Evolutionary conservation across 225 moss, liverwort and hornwort species (phyloP).

Genomic region (Asterella californica): DNA sequence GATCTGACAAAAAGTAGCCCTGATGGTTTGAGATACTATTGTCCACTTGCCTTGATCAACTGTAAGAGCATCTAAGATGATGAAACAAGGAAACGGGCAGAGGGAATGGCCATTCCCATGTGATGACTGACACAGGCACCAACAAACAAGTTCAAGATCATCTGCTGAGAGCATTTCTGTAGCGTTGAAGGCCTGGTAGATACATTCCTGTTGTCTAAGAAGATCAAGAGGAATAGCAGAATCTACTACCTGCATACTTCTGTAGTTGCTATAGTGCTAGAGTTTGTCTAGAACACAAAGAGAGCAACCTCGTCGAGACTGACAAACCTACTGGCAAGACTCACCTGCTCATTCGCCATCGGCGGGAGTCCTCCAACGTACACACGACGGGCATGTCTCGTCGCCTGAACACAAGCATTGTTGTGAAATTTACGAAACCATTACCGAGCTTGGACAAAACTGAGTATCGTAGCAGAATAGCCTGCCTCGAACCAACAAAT

Average conservation of each 20-base stretch:
- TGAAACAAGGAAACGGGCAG: slow-evolving; percentile 59
- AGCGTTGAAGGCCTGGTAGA: slow-evolving; percentile 23
- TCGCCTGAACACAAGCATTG: slow-evolving; percentile 36
- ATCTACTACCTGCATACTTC: slow-evolving; percentile 23
- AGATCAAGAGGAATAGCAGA: slow-evolving; percentile 32
- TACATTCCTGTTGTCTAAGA: slow-evolving; percentile 25
- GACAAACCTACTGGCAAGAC: background rate
- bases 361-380: slow-evolving; percentile 61
- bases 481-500: background rate
- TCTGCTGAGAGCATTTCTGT: slow-evolving; percentile 46
- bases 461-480: background rate
- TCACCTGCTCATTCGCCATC: slow-evolving; percentile 57
- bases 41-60: slow-evolving; percentile 57
- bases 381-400: slow-evolving; percentile 57
- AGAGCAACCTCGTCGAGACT: background rate
- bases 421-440: background rate
- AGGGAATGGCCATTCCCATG: slow-evolving; percentile 51
- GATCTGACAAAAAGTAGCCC: slow-evolving; percentile 44
- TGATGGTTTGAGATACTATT: slow-evolving; percentile 42
- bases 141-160: slow-evolving; percentile 57
- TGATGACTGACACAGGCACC: slow-evolving; percentile 65
- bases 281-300: background rate
- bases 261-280: slow-evolving; percentile 9
- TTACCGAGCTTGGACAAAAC: background rate
- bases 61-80: slow-evolving; percentile 60